A percentile compares a stretch with the other conserved stretches of the same genome.
These are phyloP conservation scores for Zoysia japonica DNA, from an alignment of 176 grass and related monocot genomes.

Conservation along the genomic window DNA sequence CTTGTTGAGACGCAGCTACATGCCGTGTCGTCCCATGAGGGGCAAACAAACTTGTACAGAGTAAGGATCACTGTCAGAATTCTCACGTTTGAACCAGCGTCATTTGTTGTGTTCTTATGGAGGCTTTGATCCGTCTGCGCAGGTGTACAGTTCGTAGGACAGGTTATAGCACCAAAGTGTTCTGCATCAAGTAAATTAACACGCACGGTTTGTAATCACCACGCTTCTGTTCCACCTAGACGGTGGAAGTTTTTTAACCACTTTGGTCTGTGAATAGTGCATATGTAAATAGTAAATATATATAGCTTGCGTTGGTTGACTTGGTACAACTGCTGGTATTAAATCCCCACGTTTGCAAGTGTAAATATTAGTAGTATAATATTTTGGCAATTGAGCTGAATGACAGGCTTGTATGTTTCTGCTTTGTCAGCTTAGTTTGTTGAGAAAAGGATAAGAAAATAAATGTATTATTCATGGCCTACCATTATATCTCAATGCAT, in stretches of 20 bases:
- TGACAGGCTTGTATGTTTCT: background rate
- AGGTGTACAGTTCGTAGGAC: constrained; percentile 42
- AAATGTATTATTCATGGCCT: background rate
- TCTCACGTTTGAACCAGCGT: background rate
- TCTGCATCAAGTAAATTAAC: constrained; percentile 43
- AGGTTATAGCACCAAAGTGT: constrained; percentile 39
- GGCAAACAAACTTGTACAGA: constrained; percentile 36
- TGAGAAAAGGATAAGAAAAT: background rate
- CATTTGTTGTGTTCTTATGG: constrained; percentile 1
- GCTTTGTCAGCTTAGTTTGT: background rate
- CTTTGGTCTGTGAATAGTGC: constrained; percentile 23
- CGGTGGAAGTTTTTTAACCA: constrained; percentile 44
- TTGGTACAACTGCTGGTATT: background rate
- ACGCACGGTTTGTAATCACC: constrained; percentile 36
- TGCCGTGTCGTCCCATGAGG: background rate
- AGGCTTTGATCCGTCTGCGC: constrained; percentile 31
- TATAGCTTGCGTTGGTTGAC: background rate
- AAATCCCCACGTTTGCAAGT: background rate
- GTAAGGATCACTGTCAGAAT: constrained; percentile 32
- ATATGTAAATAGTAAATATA: constrained; percentile 35
- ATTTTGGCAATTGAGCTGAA: constrained; percentile 20
- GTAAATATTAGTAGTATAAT: constrained; percentile 24
- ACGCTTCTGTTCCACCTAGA: background rate
- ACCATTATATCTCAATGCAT: background rate
- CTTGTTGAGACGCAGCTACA: constrained; percentile 30